Conservation (phyloP, 73 alveolate genomes). For the Tetrahymena thermophila region DNA sequence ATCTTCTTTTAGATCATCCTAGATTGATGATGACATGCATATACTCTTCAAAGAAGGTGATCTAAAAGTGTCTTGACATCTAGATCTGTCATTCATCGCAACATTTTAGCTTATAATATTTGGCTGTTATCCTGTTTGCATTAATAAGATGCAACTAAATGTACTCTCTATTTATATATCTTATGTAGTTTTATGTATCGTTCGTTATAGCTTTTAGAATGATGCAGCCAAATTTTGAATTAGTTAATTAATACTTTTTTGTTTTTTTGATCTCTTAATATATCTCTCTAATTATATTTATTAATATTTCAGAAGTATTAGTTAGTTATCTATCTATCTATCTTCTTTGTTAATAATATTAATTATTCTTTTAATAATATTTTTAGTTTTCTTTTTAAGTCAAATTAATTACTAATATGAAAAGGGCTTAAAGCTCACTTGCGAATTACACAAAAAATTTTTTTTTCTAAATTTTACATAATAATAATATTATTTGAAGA, state of each 20-base stretch:
- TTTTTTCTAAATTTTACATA: background rate
- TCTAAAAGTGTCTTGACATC: background rate
- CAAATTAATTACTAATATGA: background rate
- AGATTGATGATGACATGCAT: background rate
- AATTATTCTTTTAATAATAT: background rate
- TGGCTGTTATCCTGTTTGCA: background rate
- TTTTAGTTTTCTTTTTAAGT: background rate
- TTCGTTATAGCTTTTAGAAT: no score
- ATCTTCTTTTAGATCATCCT: background rate
- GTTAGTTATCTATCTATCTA: no score
- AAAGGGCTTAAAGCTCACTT: background rate
- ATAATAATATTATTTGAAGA: background rate
- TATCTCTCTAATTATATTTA: background rate
- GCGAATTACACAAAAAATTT: background rate
- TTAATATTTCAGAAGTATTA: background rate
- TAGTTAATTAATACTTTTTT: background rate
- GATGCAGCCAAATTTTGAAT: no score
- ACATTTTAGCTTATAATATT: background rate
- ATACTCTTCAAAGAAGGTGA: background rate
- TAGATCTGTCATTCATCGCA: background rate
- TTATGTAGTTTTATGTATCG: background rate
- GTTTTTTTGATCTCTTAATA: background rate
- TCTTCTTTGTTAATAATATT: background rate
- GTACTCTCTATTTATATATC: background rate
- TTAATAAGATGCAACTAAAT: background rate